Evolutionary conservation across 2,329 filamentous ascomycete species (phyloP), one percentile per base, ranked within the genome.

Genomic region (Didymella arachidicola): DNA sequence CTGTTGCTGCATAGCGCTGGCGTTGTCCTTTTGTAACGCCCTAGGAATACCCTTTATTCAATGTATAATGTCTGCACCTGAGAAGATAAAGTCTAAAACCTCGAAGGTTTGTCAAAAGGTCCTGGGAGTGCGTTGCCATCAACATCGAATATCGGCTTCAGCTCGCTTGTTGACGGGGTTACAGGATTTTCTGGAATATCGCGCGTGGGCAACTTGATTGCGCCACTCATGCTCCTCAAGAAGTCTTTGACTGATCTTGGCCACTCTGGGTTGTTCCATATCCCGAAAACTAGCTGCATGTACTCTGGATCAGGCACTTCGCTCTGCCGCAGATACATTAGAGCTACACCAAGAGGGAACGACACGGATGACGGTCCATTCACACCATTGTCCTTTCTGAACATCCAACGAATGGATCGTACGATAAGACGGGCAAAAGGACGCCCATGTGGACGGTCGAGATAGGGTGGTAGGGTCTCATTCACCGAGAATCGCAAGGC

Each of bases 401-500:
- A 66, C 30, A 73, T 70, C 47, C 71, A 72, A 5, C 56, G 30
- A 1, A 64, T 60, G 4, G 67, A 65, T 6, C 66, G 64, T 7
- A 63, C 52, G 10, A 75, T 70, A 6, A 65, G 63, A 2, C 67
- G 63, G 1, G 71, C 71, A 30, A 68, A 74, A 1, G 55, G 38
- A 5, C 67, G 66, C 2, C 68, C 64, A 11, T 70, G 66, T 2
- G 62, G 66, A 6, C 67, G 63, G 12, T 64, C 36, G 1, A 61
- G 59, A 19, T 65, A 66, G 1, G 57, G 44, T 19, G 54, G 32
- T 6, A 42, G 29, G 11, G 8, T 45, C 6, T 71, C 56, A 18
- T 57, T 50, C 0, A 43, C 25, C 1, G 59, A 53, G 32, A 62
- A 65, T 22, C 59, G 59, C 7, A 52, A 53, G 7, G 55, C 61